These are phyloP conservation scores for Pichia sporocuriosa DNA, from an alignment of 805 yeast species.

Conservation along the genomic window DNA sequence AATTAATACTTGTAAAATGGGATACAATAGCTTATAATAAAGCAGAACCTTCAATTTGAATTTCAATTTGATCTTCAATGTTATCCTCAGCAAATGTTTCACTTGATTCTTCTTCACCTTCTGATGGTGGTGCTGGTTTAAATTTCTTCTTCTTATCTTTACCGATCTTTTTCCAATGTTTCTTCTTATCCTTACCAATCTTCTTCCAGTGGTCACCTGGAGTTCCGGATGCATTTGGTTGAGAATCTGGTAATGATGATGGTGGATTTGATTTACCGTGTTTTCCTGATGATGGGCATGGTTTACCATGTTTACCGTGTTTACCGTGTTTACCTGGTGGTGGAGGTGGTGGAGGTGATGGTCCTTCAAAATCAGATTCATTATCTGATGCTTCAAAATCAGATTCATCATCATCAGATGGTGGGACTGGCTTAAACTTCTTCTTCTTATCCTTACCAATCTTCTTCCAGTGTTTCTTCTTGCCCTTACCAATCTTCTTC, in stretches of 20 bases:
- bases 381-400: not conserved
- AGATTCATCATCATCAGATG: slow-evolving; percentile 8
- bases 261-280: too few relatives aligned
- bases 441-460: slow-evolving; percentile 20
- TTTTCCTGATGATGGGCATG: not conserved
- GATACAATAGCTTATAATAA: too few relatives aligned
- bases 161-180: slow-evolving; percentile 14
- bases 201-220: slow-evolving; percentile 18
- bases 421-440: slow-evolving; percentile 16
- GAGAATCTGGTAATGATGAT: not conserved
- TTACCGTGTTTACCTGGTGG: not conserved
- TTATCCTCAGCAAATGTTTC: too few relatives aligned
- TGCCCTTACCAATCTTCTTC: slow-evolving; percentile 15
- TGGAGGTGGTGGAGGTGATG: not conserved
- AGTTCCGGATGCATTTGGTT: not conserved
- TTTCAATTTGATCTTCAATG: too few relatives aligned
- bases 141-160: not conserved
- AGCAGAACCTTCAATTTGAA: too few relatives aligned
- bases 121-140: not conserved
- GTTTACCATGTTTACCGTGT: not conserved
- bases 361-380: not conserved
- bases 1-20: too few relatives aligned
- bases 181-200: slow-evolving; percentile 19
- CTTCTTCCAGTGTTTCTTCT: slow-evolving; percentile 20
- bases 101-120: too few relatives aligned